Conservation (phyloP, 495 filamentous ascomycete species). For the Gamarada debralockiae region DNA sequence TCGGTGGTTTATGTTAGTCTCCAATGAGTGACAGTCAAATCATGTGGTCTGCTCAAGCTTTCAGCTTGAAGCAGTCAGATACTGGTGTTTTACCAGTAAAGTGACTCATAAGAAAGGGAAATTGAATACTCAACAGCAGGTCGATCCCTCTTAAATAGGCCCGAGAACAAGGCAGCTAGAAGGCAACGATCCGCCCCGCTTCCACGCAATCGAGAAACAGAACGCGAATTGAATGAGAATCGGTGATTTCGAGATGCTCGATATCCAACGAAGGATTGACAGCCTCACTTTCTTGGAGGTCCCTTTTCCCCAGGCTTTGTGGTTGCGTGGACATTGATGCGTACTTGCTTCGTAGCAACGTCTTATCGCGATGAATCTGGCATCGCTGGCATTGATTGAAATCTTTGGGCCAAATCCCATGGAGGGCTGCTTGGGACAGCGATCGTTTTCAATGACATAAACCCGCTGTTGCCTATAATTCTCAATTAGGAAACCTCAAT, state of each 20-base stretch:
- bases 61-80: not conserved
- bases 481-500: slow-evolving; percentile 1
- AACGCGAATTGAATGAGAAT: too few relatives aligned
- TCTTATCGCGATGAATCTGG: not conserved
- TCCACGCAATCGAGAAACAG: not conserved
- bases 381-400: not conserved
- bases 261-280: not conserved
- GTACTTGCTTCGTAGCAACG: too few relatives aligned
- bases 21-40: not conserved
- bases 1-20: too few relatives aligned
- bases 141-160: slow-evolving; percentile 11
- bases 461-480: slow-evolving; percentile 11
- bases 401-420: not conserved
- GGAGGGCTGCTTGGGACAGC: not conserved
- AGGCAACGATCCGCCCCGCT: slow-evolving; percentile 18
- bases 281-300: not conserved
- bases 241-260: not conserved
- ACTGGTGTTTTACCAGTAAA: not conserved
- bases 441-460: not conserved
- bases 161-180: slow-evolving; percentile 14
- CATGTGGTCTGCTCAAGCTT: not conserved
- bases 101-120: slow-evolving; percentile 18
- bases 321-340: too few relatives aligned
- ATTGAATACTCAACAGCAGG: slow-evolving; percentile 10
- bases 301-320: too few relatives aligned